Evolutionary conservation across 345 rosid genomes (phyloP).

Genomic region (Rhodamnia rubescens): DNA sequence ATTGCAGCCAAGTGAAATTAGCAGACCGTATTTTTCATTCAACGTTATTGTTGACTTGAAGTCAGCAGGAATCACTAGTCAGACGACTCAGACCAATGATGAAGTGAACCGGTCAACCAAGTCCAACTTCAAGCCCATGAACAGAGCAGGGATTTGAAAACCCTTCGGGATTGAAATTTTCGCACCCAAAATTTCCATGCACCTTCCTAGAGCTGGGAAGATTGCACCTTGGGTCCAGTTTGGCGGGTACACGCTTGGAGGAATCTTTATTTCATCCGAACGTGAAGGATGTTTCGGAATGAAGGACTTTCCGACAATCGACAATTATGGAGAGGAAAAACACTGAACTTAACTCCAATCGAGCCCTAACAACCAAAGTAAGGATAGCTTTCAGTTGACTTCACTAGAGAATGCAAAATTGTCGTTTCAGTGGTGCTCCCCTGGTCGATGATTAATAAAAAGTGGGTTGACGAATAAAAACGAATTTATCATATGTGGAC

Average conservation of each 20-base stretch:
- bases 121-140: neutral
- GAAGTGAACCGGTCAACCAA: neutral
- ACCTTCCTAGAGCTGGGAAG: neutral
- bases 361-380: neutral
- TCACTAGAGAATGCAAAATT: neutral
- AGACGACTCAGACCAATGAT: neutral
- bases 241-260: neutral
- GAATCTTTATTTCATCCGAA: neutral
- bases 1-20: no score
- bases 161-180: no score
- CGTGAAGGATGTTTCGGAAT: neutral
- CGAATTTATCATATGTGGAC: neutral
- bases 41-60: neutral
- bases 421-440: neutral
- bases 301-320: neutral
- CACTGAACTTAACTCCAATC: neutral
- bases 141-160: neutral
- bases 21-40: neutral
- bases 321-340: neutral
- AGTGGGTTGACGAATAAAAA: neutral
- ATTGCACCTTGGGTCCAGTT: neutral
- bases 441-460: neutral
- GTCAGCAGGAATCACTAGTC: neutral
- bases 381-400: neutral
- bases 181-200: neutral